Evolutionary conservation across 495 filamentous ascomycete species (phyloP).

Genomic region (Hyaloscypha hepaticicola): DNA sequence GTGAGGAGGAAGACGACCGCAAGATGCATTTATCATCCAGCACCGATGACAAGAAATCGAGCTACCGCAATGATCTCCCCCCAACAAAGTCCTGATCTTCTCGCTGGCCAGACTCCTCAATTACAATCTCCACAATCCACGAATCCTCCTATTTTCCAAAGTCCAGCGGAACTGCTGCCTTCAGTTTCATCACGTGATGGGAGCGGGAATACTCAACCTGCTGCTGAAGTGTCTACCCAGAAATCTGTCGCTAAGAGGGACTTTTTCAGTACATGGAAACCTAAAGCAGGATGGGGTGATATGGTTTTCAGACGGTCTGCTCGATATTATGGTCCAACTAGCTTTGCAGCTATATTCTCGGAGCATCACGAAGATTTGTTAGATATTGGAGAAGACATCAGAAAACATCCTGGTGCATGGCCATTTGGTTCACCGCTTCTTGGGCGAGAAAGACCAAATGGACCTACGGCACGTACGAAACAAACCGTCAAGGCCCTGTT

Average conservation of each 20-base stretch:
- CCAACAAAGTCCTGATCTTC: not conserved
- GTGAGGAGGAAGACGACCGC: slow-evolving; percentile 37
- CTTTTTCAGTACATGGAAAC: not conserved
- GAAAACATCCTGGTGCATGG: slow-evolving; percentile 27
- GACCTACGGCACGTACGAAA: slow-evolving; percentile 20
- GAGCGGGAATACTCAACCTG: not conserved
- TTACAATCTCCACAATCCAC: not conserved
- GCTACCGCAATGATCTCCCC: not conserved
- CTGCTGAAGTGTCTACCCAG: not conserved
- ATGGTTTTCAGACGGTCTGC: slow-evolving; percentile 20
- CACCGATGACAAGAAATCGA: slow-evolving; percentile 28
- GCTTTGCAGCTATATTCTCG: slow-evolving; percentile 26
- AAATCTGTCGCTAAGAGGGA: not conserved
- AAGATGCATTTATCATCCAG: slow-evolving; percentile 32
- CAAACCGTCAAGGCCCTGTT: slow-evolving; percentile 24
- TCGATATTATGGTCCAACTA: slow-evolving; percentile 27
- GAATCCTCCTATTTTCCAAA: not conserved
- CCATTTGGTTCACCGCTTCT: slow-evolving; percentile 23
- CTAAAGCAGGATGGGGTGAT: slow-evolving; percentile 20
- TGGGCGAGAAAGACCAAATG: slow-evolving; percentile 16
- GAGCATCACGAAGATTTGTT: slow-evolving; percentile 27
- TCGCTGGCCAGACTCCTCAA: not conserved
- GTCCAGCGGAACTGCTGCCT: not conserved
- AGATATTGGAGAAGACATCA: slow-evolving; percentile 23
- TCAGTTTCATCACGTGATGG: not conserved